A percentile compares a stretch with the other conserved stretches of the same genome.
Evolutionary conservation across 306 rosid genomes (phyloP).

Genomic region (Canavalia ensiformis): DNA sequence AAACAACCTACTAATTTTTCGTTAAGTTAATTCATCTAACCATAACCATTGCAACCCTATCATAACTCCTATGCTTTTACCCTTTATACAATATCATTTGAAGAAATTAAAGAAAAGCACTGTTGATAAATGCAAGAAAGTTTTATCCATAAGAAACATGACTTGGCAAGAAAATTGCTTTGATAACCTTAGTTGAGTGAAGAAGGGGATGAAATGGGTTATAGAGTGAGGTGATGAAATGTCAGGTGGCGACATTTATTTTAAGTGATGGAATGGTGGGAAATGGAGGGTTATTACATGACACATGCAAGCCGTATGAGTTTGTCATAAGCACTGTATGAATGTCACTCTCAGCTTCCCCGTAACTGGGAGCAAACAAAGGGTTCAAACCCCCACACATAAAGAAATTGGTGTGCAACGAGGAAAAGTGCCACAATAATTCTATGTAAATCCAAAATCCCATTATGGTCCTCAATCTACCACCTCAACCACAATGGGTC

Average conservation of each 20-base stretch:
- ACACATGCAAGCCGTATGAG: constrained; percentile 50
- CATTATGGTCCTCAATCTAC: constrained; percentile 47
- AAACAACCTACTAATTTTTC: too few relatives aligned
- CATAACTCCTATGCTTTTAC: too few relatives aligned
- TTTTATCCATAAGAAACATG: too few relatives aligned
- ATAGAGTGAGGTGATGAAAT: constrained; percentile 15
- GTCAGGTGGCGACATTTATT: constrained; percentile 44
- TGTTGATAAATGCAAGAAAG: too few relatives aligned
- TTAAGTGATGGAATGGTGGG: constrained; percentile 7
- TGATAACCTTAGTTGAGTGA: neutral
- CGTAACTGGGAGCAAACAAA: constrained; percentile 47
- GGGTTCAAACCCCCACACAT: constrained; percentile 54
- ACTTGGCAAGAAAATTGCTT: too few relatives aligned
- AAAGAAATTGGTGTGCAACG: constrained; percentile 43
- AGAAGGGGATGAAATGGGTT: neutral
- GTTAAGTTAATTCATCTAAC: too few relatives aligned
- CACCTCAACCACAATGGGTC: constrained; percentile 41
- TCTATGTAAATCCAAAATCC: constrained; percentile 31
- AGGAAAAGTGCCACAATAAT: constrained; percentile 50
- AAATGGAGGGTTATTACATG: constrained; percentile 39
- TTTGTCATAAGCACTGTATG: constrained; percentile 43
- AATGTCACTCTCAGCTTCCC: constrained; percentile 57
- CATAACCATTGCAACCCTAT: too few relatives aligned
- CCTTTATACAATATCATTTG: too few relatives aligned
- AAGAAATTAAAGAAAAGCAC: too few relatives aligned